A percentile compares a stretch with the other conserved stretches of the same genome.
These are phyloP conservation scores for Letharia columbiana DNA, from an alignment of 495 filamentous ascomycete genomes.

Conservation along the genomic window DNA sequence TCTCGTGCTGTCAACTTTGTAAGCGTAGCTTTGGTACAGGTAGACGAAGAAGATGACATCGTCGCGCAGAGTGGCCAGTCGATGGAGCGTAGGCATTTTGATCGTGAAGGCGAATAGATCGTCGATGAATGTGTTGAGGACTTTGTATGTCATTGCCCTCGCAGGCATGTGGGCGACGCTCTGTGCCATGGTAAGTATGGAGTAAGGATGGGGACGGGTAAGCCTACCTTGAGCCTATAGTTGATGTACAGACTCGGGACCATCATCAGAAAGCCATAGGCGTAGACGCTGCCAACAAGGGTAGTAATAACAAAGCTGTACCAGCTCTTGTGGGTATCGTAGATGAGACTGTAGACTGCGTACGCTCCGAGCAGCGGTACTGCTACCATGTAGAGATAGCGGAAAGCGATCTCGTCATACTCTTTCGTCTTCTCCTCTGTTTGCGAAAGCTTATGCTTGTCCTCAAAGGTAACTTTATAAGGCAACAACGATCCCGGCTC, in stretches of 20 bases:
- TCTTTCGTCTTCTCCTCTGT: constrained; percentile 97
- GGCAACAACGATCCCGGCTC: constrained; percentile 60
- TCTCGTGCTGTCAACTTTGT: constrained; percentile 83
- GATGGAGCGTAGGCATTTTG: constrained; percentile 95
- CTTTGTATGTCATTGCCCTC: constrained; percentile 95
- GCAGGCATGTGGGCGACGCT: constrained; percentile 95
- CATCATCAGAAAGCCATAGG: constrained; percentile 99
- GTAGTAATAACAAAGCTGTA: constrained; percentile 89
- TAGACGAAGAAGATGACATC: constrained; percentile 98
- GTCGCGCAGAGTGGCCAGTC: constrained; percentile 87
- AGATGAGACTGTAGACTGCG: constrained; percentile 79
- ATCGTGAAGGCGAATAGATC: constrained; percentile 96
- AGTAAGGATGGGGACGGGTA: constrained; percentile 2
- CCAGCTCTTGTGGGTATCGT: constrained; percentile 97
- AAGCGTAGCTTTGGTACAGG: constrained; percentile 89
- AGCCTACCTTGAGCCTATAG: constrained; percentile 72
- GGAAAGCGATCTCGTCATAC: constrained; percentile 95
- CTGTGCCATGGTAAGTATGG: constrained; percentile 30
- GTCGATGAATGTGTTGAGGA: constrained; percentile 73
- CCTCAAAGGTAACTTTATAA: constrained; percentile 80
- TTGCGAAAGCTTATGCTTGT: constrained; percentile 91
- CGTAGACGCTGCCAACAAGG: constrained; percentile 91
- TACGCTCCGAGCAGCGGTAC: constrained; percentile 84
- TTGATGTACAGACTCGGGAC: constrained; percentile 97
- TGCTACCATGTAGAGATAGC: constrained; percentile 87